Evolutionary conservation across 768 basidiomycete genomes (phyloP), one percentile per base, ranked within the genome.

Genomic region (Russula vinacea): DNA sequence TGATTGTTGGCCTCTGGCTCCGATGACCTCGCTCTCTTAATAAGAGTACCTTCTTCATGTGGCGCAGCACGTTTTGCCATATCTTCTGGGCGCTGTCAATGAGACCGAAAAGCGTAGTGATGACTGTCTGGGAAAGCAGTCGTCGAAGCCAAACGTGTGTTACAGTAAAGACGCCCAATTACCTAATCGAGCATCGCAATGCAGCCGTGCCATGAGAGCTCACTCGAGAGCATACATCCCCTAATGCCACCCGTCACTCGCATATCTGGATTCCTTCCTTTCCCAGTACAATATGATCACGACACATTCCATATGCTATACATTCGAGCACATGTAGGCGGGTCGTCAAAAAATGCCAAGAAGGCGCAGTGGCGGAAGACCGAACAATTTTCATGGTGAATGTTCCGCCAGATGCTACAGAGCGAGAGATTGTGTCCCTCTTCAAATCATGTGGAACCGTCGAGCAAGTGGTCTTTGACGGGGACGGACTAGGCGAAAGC

Each of bases 381-480:
- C 82, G 93, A 50, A 95, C 93, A 0, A 78, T 96, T 11, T 98
- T 98, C 71, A 76, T 95, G 2, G 90, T 90, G 60, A 97, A 98
- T 70, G 76, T 95, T 6, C 94, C 95, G 2, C 87, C 92, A 60
- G 93, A 96, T 73, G 84, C 91, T 3, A 90, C 91, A 1, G 90
- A 91, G 69, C 80, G 90, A 42, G 92, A 94, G 70, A 75, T 97
- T 0, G 77, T 84, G 2, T 75, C 83, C 13, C 78, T 97, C n/a
- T 95, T 95, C 78, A 87, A 87, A 71, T 70, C 79, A 26, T 85
- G 81, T 60, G 94, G 94, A 26, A 86, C 86, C 0, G 80, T 95
- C 19, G 94, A 96, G 73, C 79, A 79, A 55, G 85, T 94, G 11
- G 68, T 84, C 1, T 89, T 94, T 69, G 82, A 85, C 60, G 75